Evolutionary conservation across 129 eudicot genomes (phyloP).

Genomic region (Centella asiatica): DNA sequence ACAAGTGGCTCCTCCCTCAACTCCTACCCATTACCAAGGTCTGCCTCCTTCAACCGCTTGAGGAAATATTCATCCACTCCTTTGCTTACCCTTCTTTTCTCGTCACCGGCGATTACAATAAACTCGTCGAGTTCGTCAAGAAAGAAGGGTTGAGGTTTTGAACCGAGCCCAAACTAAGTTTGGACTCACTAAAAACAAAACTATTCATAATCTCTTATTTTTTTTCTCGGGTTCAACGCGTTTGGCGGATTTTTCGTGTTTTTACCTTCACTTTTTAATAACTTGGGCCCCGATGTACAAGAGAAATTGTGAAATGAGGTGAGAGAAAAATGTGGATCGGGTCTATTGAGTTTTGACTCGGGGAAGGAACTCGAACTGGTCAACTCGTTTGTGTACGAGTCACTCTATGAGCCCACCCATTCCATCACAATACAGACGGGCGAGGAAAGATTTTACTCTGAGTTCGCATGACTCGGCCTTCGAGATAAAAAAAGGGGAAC

Average conservation of each 20-base stretch:
- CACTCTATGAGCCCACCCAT: constrained; percentile 48
- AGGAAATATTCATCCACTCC: constrained; percentile 46
- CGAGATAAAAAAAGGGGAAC: constrained; percentile 53
- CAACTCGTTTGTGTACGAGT: constrained; percentile 48
- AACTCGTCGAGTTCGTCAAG: constrained; percentile 29
- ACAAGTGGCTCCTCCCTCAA: constrained; percentile 44
- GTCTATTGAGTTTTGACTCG: constrained; percentile 18
- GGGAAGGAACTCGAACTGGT: constrained; percentile 33
- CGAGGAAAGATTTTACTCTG: constrained; percentile 42
- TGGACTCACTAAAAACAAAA: constrained; percentile 24
- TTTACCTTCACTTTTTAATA: constrained; percentile 19
- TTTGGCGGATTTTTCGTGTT: constrained; percentile 42
- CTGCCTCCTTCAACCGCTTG: constrained; percentile 35
- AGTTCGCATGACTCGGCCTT: constrained; percentile 34
- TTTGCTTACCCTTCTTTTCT: constrained; percentile 44
- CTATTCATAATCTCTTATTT: constrained; percentile 43
- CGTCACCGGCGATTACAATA: constrained; percentile 33
- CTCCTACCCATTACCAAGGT: constrained; percentile 34
- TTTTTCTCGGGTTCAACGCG: constrained; percentile 52
- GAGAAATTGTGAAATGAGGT: constrained; percentile 33
- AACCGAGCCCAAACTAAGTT: constrained; percentile 27
- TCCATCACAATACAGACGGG: constrained; percentile 38
- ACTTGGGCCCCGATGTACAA: constrained; percentile 24
- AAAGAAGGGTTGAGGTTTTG: constrained; percentile 28
- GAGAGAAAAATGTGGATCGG: constrained; percentile 12